A percentile compares a stretch with the other conserved stretches of the same genome.
Conservation (phyloP, 768 basidiomycete species). For the Gloeophyllum trabeum region DNA sequence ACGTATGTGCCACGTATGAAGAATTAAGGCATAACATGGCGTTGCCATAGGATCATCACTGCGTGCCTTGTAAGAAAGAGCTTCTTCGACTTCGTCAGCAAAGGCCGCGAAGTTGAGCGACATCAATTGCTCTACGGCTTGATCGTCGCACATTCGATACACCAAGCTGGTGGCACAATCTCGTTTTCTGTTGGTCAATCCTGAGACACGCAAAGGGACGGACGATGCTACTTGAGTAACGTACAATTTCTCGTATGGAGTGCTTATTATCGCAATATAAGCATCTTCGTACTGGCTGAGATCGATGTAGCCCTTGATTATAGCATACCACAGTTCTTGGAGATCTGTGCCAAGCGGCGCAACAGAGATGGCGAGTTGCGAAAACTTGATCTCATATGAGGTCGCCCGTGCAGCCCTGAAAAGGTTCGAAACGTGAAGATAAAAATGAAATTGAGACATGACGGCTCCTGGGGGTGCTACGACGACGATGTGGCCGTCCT, state of each 20-base stretch:
- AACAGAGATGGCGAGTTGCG: constrained; percentile 70
- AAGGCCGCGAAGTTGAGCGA: constrained; percentile 78
- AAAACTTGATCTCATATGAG: constrained; percentile 60
- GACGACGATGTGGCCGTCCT: constrained; percentile 54
- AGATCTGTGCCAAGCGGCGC: constrained; percentile 42
- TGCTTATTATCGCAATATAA: constrained; percentile 64
- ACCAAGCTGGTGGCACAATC: constrained; percentile 77
- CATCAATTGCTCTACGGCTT: constrained; percentile 69
- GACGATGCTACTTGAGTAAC: constrained; percentile 19
- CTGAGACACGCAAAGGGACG: background rate
- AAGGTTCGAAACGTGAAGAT: constrained; percentile 63
- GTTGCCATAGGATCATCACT: constrained; percentile 82
- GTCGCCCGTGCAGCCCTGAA: constrained; percentile 52
- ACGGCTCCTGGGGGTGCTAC: constrained; percentile 48
- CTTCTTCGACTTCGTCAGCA: constrained; percentile 78
- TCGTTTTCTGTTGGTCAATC: constrained; percentile 48
- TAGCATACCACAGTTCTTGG: constrained; percentile 64
- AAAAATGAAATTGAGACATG: constrained; percentile 57
- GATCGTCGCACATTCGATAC: constrained; percentile 87
- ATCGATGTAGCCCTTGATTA: constrained; percentile 68
- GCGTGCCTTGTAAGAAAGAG: constrained; percentile 85
- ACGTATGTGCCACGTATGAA: constrained; percentile 90
- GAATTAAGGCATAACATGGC: constrained; percentile 80
- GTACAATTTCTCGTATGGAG: constrained; percentile 71
- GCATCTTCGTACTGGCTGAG: constrained; percentile 78